Evolutionary conservation across 352 stramenopile genomes (phyloP).

Genomic region (Pythium rishiriense): DNA sequence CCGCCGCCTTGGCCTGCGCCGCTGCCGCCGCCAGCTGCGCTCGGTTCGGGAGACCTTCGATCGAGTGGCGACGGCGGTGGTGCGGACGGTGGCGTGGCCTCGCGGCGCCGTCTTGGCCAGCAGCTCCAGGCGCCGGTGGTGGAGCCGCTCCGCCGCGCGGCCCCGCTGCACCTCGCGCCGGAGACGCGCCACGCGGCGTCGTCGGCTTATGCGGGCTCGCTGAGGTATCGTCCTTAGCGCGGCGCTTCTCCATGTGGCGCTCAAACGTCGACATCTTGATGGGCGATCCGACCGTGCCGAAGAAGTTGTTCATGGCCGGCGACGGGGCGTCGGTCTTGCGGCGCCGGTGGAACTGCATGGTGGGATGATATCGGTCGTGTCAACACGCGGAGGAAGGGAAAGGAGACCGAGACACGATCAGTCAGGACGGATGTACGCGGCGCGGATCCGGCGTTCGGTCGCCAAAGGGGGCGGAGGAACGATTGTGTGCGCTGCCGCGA

Average conservation of each 20-base stretch:
- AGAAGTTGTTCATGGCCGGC: constrained; percentile 58
- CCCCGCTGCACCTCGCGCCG: background rate
- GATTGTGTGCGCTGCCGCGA: too few relatives aligned
- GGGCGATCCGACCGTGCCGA: constrained; percentile 66
- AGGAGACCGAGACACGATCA: background rate
- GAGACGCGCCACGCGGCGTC: background rate
- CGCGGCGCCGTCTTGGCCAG: background rate
- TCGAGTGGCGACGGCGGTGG: constrained; percentile 9
- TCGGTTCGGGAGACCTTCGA: background rate
- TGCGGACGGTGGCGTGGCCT: background rate
- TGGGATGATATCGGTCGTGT: too few relatives aligned
- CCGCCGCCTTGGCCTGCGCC: constrained; percentile 15
- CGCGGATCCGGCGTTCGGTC: too few relatives aligned
- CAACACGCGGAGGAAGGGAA: background rate
- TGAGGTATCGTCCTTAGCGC: constrained; percentile 12
- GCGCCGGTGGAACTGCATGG: constrained; percentile 45
- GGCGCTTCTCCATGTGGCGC: constrained; percentile 27
- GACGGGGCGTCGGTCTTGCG: constrained; percentile 29
- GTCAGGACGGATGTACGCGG: too few relatives aligned
- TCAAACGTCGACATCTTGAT: constrained; percentile 63
- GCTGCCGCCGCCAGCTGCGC: background rate
- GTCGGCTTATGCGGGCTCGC: constrained; percentile 6
- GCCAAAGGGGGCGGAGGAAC: too few relatives aligned
- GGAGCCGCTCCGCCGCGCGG: background rate
- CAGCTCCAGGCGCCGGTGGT: background rate